Base-by-base conservation (phyloP, 1,139 yeast species). In the Debaryomyces coudertii region DNA sequence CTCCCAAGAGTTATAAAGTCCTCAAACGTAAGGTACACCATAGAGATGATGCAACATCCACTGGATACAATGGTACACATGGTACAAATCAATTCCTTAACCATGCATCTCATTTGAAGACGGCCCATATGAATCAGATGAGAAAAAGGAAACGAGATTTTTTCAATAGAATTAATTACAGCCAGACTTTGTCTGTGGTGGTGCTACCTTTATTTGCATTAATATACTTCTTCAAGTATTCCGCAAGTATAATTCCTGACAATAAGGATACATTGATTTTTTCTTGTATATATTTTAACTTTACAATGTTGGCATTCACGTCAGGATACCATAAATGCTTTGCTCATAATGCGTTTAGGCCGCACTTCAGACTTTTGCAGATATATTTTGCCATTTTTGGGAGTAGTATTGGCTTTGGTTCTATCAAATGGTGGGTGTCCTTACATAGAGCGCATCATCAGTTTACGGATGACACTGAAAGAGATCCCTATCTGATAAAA, bases 381-480 rank as follows among this genome's bases (percentile, higher is more conserved):
- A 58, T 69, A 39, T 61, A 66, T 16, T 76, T 83, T 55, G 79
- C 82, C 1, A 56, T 82, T 0, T 65, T 83, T 44, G 87, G 87
- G 1, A 68, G 82, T 14, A 77, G 85, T 50, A 72, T 79, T 12
- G 90, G 90, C 0, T 59, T 85, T 8, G 89, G 90, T 0, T 71
- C 85, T 1, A 77, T 80, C 1, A 68, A 79, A 47, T 74, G 80
- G 69, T 85, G 89, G 87, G 83, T 83, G 1, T 68, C 82, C 0
- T 67, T 83, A 30, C 92, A 85, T 62, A 64, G 87, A 44, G 87
- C 87, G 0, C 90, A 85, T 60, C 90, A 85, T 57, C 77, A 83
- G 46, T 82, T 61, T 50, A 81, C 73, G 56, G 87, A 74, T 52
- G 88, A 84, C 52, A 80, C 87, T 0, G 88, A 83, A 47, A 68